These are phyloP conservation scores for Parascedosporium putredinis DNA, from an alignment of 2,329 filamentous ascomycete species.

Conservation along the genomic window DNA sequence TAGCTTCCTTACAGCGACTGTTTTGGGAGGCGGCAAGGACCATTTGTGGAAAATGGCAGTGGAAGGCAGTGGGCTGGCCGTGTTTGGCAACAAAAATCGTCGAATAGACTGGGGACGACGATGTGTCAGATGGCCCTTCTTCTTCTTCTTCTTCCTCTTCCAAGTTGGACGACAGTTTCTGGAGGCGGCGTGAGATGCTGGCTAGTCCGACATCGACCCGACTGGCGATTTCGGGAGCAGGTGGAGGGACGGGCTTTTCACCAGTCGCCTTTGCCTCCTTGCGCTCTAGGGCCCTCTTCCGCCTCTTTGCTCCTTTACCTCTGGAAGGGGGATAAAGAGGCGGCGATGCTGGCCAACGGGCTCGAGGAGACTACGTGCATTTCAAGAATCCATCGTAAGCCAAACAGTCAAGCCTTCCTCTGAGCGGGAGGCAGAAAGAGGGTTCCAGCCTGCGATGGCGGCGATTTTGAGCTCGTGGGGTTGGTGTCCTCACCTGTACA, in stretches of 20 bases:
- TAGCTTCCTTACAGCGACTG: slow-evolving; percentile 26
- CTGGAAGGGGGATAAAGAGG: slow-evolving; percentile 45
- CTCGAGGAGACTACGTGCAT: slow-evolving; percentile 41
- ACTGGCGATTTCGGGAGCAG: slow-evolving; percentile 39
- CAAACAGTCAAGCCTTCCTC: too few relatives aligned
- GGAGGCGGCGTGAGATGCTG: slow-evolving; percentile 49
- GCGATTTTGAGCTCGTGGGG: too few relatives aligned
- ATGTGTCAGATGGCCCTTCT: too few relatives aligned
- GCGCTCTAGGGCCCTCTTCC: slow-evolving; percentile 22
- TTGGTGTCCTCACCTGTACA: slow-evolving; percentile 44
- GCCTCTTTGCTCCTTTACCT: slow-evolving; percentile 47
- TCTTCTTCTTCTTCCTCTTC: neutral
- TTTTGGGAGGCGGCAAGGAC: slow-evolving; percentile 37
- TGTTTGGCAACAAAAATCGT: slow-evolving; percentile 49
- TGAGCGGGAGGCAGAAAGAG: too few relatives aligned
- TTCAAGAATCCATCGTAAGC: too few relatives aligned
- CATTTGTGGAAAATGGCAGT: slow-evolving; percentile 49
- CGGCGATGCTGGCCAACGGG: slow-evolving; percentile 54
- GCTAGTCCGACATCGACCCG: slow-evolving; percentile 56
- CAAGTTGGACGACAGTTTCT: slow-evolving; percentile 19
- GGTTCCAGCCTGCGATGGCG: too few relatives aligned
- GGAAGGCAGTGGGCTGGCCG: slow-evolving; percentile 46
- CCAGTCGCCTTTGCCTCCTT: neutral
- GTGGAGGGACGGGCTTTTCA: slow-evolving; percentile 11
- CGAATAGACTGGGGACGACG: too few relatives aligned